Conservation (phyloP, 306 rosid species). For the Rosa rugosa region DNA sequence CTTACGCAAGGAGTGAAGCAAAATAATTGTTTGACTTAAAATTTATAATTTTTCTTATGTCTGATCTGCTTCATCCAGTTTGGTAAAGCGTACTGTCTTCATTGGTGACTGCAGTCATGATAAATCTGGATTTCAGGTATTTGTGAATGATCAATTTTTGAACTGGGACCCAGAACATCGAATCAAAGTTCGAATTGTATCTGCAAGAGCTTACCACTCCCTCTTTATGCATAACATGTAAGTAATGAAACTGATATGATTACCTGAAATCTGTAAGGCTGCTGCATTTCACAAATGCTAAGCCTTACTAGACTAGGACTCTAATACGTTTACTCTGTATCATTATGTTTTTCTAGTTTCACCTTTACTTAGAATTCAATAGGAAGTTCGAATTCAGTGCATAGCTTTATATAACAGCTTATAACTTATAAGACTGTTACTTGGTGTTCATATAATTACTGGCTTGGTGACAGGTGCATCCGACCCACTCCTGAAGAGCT, state of each 20-base stretch:
- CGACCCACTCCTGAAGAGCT: slow-evolving; percentile 89
- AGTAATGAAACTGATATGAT: slow-evolving; percentile 36
- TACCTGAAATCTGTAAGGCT: not conserved
- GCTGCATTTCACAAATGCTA: slow-evolving; percentile 11
- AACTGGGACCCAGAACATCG: slow-evolving; percentile 84
- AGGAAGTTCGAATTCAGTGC: not conserved
- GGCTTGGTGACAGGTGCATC: slow-evolving; percentile 75
- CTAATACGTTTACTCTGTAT: not conserved
- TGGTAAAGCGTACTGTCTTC: not conserved
- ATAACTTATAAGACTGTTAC: not conserved
- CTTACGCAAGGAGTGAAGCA: not conserved
- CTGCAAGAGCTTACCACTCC: slow-evolving; percentile 97
- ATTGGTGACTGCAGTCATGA: not conserved
- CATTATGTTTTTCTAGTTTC: not conserved
- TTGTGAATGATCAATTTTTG: slow-evolving; percentile 85
- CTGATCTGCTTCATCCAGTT: not conserved
- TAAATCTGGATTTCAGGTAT: slow-evolving; percentile 55
- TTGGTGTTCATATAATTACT: slow-evolving; percentile 15
- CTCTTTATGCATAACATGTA: slow-evolving; percentile 98
- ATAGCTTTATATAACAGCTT: not conserved
- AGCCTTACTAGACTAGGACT: slow-evolving; percentile 17
- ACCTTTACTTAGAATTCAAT: not conserved
- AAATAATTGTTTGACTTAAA: not conserved
- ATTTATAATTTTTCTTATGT: not conserved
- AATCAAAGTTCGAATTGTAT: slow-evolving; percentile 83